Conservation (phyloP, 441 rosid species). For the Brassica hybrid region DNA sequence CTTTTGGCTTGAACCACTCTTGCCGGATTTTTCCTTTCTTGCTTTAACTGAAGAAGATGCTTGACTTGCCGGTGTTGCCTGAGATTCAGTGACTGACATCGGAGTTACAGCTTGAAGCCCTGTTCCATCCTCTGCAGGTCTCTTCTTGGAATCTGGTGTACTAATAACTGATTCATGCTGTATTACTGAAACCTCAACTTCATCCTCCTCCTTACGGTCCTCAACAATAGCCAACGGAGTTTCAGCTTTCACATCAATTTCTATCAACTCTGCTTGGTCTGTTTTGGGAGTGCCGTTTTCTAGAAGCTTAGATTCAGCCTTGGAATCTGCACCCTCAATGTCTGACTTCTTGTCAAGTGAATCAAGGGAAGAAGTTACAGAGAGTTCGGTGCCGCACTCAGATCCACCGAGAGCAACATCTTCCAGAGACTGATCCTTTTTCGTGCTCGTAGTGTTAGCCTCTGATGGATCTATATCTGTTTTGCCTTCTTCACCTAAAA, state of each 20-base stretch:
- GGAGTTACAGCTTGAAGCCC: constrained; percentile 74
- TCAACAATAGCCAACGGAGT: constrained; percentile 41
- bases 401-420: constrained; percentile 58
- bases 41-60: constrained; percentile 58
- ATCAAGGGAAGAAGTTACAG: constrained; percentile 87
- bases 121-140: constrained; percentile 51
- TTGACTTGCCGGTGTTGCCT: constrained; percentile 88
- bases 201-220: constrained; percentile 48
- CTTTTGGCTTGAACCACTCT: constrained; percentile 60
- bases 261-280: constrained; percentile 38
- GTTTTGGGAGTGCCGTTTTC: constrained; percentile 46
- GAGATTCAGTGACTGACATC: constrained; percentile 70
- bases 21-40: constrained; percentile 54
- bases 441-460: constrained; percentile 34
- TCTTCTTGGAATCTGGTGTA: constrained; percentile 54
- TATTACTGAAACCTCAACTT: constrained; percentile 36
- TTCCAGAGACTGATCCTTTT: constrained; percentile 48
- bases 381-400: constrained; percentile 92
- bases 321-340: constrained; percentile 50
- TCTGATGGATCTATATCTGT: constrained; percentile 42
- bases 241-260: constrained; percentile 47
- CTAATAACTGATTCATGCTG: constrained; percentile 48
- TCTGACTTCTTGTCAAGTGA: constrained; percentile 74
- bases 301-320: constrained; percentile 47
- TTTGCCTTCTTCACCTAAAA: constrained; percentile 51